phyloP scores from a whole-genome alignment of 2,329 filamentous ascomycete species.

The Teratosphaeriaceae sp. region DNA sequence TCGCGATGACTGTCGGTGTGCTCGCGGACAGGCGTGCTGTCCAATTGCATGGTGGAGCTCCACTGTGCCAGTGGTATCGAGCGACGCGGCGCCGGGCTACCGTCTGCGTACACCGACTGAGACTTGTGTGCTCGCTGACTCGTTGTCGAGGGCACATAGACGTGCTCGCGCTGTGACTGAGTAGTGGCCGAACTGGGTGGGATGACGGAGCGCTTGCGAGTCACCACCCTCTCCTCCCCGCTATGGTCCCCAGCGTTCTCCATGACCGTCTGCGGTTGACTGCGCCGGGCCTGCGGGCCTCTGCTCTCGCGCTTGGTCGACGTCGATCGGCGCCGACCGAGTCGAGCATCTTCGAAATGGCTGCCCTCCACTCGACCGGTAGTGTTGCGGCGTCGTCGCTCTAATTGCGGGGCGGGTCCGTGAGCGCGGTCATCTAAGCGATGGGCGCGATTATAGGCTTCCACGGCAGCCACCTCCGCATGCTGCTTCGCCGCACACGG shows the following conservation, averaged over 20 bases:
- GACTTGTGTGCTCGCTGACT: slow-evolving; percentile 10
- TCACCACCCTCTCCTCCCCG: slow-evolving; percentile 17
- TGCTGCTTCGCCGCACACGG: slow-evolving; percentile 49
- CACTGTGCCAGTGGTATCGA: slow-evolving; percentile 7
- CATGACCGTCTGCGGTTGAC: slow-evolving; percentile 3
- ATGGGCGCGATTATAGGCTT: slow-evolving; percentile 53
- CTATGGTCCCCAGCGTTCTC: slow-evolving; percentile 1
- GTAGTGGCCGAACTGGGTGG: slow-evolving; percentile 7
- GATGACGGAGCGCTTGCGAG: slow-evolving; percentile 17
- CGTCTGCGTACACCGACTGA: slow-evolving; percentile 17
- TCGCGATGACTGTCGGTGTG: slow-evolving; percentile 10
- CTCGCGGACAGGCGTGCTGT: slow-evolving; percentile 4
- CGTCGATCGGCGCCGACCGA: slow-evolving; percentile 14
- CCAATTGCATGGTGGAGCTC: slow-evolving; percentile 12
- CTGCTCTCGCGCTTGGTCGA: slow-evolving; percentile 7
- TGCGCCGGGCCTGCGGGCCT: slow-evolving; percentile 8
- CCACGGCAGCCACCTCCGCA: slow-evolving; percentile 55
- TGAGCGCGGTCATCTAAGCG: slow-evolving; percentile 28
- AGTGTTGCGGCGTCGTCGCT: slow-evolving; percentile 20
- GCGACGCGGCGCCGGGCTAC: slow-evolving; percentile 20
- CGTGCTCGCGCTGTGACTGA: slow-evolving; percentile 1
- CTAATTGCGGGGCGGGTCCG: slow-evolving; percentile 7
- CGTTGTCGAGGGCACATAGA: slow-evolving; percentile 7
- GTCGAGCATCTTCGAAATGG: slow-evolving; percentile 27
- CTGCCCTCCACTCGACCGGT: slow-evolving; percentile 26